Conservation (phyloP, 2,329 filamentous ascomycete genomes). For the Trichoderma endophyticum region DNA sequence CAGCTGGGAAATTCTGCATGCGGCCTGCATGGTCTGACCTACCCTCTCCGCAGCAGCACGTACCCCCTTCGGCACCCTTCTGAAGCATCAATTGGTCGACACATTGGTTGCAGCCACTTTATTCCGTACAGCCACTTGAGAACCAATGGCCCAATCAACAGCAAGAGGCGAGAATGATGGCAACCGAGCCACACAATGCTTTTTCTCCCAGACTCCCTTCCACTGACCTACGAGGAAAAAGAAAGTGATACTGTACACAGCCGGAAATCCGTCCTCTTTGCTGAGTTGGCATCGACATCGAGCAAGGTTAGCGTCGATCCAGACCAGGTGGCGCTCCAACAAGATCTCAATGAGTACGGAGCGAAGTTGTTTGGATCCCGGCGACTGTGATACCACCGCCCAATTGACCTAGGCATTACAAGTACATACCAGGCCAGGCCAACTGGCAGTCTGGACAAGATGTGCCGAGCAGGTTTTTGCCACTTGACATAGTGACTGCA, state of each 20-base stretch:
- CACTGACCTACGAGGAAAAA: not conserved
- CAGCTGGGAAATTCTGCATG: not conserved
- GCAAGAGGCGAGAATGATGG: not conserved
- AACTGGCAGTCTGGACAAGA: not conserved
- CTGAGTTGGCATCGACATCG: not conserved
- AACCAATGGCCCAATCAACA: not conserved
- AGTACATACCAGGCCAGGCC: not conserved
- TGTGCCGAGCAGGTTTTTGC: not conserved
- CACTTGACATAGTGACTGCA: not conserved
- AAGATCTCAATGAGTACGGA: not conserved
- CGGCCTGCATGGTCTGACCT: constrained; percentile 10
- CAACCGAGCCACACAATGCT: not conserved
- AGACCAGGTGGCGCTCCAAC: not conserved
- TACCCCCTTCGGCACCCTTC: constrained; percentile 8
- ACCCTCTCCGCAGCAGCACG: not conserved
- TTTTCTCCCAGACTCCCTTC: not conserved
- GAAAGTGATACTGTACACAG: not conserved
- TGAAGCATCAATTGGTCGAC: constrained; percentile 3
- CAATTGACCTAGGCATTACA: not conserved
- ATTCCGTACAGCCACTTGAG: constrained; percentile 5
- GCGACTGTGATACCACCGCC: not conserved
- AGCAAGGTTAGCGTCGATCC: constrained; percentile 12
- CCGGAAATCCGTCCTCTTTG: not conserved
- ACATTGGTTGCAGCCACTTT: constrained; percentile 8
- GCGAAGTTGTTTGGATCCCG: not conserved